Evolutionary conservation across 352 stramenopile species (phyloP), one percentile per base, ranked within the genome.

Genomic region (Phytophthora chlamydospora): DNA sequence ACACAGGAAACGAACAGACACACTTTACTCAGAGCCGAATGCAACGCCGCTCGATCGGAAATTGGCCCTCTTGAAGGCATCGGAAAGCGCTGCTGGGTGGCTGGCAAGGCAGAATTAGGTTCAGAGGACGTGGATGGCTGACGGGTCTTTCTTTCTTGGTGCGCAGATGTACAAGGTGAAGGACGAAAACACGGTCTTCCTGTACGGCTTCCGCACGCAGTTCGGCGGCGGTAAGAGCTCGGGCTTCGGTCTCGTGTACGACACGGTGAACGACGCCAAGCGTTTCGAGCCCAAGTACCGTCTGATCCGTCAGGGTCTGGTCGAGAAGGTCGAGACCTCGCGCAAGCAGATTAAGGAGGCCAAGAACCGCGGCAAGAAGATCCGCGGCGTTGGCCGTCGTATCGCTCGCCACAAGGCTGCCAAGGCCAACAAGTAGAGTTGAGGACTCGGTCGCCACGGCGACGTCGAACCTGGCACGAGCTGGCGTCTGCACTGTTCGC

Each of bases 331-430:
- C 64, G 97, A 99, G 80, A 96, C 84, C 60, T 98, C 93, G 58
- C 89, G 97, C 68, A 99, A 99, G 91, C 96, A 98, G 75, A 99
- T 99, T 83, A 99, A 99, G 94, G 97, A 99, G 79, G 88, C 93
- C 66, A 99, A 99, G 95, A 99, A 99, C 88, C 96, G 97, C 62
- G 92, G 69, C 68, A 97, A 98, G 88, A 99, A 99, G 94, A 76
- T 98, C 53, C 95, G 97, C 62, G 97, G 97, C 92, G 97, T 98
- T 27, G 97, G 97, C 68, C 94, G 96, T 59, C 95, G 93, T 80
- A 98, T 99, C 77, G 96, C 97, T 70, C 98, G 97, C 81, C 97
- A 99, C 95, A 99, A 99, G 89, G 97, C 97, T 44, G 98, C 98
- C 77, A 98, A 98, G 92, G 96, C 97, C 76, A 96, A 91, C 83